Evolutionary conservation across 306 rosid genomes (phyloP).

Genomic region (Pyrus bretschneideri): DNA sequence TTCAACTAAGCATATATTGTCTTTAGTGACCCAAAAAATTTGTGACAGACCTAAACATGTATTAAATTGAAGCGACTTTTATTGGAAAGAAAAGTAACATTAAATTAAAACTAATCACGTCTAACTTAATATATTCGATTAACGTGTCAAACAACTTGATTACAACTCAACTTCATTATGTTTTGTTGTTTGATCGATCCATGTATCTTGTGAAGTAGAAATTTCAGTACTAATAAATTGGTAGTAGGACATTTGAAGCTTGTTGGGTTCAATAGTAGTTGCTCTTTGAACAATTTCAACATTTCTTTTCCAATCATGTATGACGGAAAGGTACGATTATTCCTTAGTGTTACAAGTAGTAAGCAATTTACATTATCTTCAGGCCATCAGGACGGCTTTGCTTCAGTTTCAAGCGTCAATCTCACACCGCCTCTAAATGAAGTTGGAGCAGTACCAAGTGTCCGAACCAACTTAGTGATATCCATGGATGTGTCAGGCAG

Average conservation of each 20-base stretch:
- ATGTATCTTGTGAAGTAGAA: too few relatives aligned
- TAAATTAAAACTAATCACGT: too few relatives aligned
- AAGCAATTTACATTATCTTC: slow-evolving; percentile 3
- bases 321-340: background rate
- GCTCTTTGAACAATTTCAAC: background rate
- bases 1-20: too few relatives aligned
- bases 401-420: slow-evolving; percentile 49
- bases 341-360: background rate
- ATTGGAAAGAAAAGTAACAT: too few relatives aligned
- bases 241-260: background rate
- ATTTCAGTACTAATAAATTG: background rate
- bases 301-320: background rate
- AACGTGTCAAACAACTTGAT: too few relatives aligned
- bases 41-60: too few relatives aligned
- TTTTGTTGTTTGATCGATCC: too few relatives aligned
- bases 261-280: background rate
- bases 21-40: too few relatives aligned
- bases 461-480: slow-evolving; percentile 58
- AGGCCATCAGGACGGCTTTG: slow-evolving; percentile 30
- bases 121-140: too few relatives aligned
- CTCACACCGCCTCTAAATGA: slow-evolving; percentile 66
- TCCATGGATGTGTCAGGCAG: slow-evolving; percentile 96
- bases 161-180: too few relatives aligned
- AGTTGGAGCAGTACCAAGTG: slow-evolving; percentile 49
- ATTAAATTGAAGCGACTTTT: too few relatives aligned